Conservation (phyloP, 2,329 filamentous ascomycete genomes). For the Fusarium longipes region DNA sequence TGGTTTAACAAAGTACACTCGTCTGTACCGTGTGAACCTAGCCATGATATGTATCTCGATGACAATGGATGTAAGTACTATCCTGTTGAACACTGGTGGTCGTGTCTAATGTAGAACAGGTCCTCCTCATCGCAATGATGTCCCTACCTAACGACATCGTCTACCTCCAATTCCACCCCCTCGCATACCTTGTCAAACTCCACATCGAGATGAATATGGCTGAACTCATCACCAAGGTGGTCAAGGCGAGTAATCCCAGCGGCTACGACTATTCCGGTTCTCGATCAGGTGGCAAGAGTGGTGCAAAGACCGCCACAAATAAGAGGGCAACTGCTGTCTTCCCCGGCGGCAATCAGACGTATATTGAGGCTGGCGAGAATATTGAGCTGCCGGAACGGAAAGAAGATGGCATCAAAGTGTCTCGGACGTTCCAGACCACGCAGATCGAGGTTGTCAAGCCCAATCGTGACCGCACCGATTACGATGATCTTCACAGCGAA, state of each 20-base stretch:
- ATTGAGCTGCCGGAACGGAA: slow-evolving; percentile 38
- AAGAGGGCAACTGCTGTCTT: slow-evolving; percentile 39
- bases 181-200: slow-evolving; percentile 64
- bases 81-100: fast-evolving
- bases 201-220: slow-evolving; percentile 67
- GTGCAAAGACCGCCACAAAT: slow-evolving; percentile 9
- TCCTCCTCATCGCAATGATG: slow-evolving; percentile 49
- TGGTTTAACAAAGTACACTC: slow-evolving; percentile 61
- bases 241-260: slow-evolving; percentile 43
- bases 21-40: slow-evolving; percentile 54
- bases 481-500: slow-evolving; percentile 44
- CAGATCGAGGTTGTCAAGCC: slow-evolving; percentile 37
- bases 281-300: slow-evolving; percentile 37
- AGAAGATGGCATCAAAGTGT: slow-evolving; percentile 41
- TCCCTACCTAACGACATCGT: slow-evolving; percentile 47
- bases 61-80: slow-evolving; percentile 44
- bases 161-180: slow-evolving; percentile 61
- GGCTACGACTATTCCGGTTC: slow-evolving; percentile 43
- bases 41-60: slow-evolving; percentile 49
- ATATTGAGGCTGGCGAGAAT: slow-evolving; percentile 36
- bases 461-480: slow-evolving; percentile 23
- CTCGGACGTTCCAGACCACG: slow-evolving; percentile 43
- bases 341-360: slow-evolving; percentile 36
- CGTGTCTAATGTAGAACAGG: slow-evolving; percentile 12
- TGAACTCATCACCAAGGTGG: slow-evolving; percentile 59